Conservation (phyloP, 2,329 filamentous ascomycete genomes). For the Stagonosporopsis tanaceti region DNA sequence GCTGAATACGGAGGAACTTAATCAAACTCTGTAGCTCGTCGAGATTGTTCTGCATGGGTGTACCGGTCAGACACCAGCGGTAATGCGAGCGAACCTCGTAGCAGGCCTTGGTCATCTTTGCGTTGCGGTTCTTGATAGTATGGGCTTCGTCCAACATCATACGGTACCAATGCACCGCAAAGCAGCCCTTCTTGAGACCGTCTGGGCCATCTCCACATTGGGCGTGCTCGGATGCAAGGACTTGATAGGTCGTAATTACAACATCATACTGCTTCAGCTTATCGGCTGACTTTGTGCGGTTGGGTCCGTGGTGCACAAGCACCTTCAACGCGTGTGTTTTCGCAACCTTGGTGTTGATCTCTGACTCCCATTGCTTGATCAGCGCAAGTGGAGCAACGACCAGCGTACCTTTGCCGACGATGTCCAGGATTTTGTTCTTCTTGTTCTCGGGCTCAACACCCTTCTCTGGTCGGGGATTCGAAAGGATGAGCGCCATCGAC, state of each 20-base stretch:
- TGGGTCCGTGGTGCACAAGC: conserved; percentile 88
- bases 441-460: conserved; percentile 56
- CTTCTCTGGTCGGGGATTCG: conserved; percentile 72
- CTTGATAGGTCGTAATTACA: conserved; percentile 96
- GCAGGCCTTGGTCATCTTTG: conserved; percentile 92
- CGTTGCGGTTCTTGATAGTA: conserved; percentile 97
- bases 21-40: conserved; percentile 95
- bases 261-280: conserved; percentile 89
- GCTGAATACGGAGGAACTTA: conserved; percentile 89
- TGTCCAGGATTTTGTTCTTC: conserved; percentile 73
- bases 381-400: conserved; percentile 92
- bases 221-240: conserved; percentile 88
- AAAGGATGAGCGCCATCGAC: conserved; percentile 86
- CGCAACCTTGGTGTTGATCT: conserved; percentile 84
- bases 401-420: conserved; percentile 79
- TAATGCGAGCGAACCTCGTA: conserved; percentile 86
- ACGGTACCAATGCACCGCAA: conserved; percentile 93
- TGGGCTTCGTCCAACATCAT: conserved; percentile 96
- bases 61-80: conserved; percentile 95
- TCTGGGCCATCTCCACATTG: conserved; percentile 69
- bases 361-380: conserved; percentile 96
- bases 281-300: conserved; percentile 78
- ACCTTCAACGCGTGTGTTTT: conserved; percentile 76
- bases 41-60: conserved; percentile 97
- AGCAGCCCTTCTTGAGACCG: conserved; percentile 79